Evolutionary conservation across 345 rosid genomes (phyloP).

Genomic region (Clausena lansium): DNA sequence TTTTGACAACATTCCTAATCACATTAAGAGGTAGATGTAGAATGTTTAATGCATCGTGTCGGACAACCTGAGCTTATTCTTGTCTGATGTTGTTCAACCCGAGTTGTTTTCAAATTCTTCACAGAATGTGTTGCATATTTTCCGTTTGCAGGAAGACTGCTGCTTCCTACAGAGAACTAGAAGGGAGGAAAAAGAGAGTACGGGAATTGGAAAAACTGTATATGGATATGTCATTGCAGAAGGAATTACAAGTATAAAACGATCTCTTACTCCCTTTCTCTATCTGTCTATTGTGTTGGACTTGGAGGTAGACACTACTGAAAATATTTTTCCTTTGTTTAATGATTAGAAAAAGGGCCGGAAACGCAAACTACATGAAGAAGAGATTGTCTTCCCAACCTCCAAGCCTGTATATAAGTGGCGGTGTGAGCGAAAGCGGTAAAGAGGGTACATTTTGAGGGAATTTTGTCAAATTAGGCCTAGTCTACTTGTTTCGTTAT

Average conservation of each 20-base stretch:
- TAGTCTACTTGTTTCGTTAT: neutral
- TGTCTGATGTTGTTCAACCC: neutral
- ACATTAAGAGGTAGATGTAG: constrained; percentile 53
- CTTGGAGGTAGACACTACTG: constrained; percentile 5
- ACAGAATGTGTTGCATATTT: neutral
- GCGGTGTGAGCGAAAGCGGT: constrained; percentile 74
- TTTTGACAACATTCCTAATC: constrained; percentile 41
- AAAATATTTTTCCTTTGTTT: neutral
- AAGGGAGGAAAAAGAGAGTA: constrained; percentile 64
- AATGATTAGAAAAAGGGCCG: constrained; percentile 69
- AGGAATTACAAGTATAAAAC: constrained; percentile 69
- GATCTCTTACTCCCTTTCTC: neutral
- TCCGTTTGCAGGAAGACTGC: constrained; percentile 51
- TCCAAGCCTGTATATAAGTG: constrained; percentile 72
- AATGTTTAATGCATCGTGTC: neutral
- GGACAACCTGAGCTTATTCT: neutral
- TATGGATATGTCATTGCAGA: constrained; percentile 69
- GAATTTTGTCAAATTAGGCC: neutral
- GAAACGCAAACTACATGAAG: constrained; percentile 72
- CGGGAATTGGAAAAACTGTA: constrained; percentile 66
- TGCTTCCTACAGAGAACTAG: constrained; percentile 70
- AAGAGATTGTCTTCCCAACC: constrained; percentile 61
- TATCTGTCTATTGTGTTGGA: neutral
- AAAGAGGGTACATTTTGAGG: constrained; percentile 16
- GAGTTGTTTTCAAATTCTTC: neutral